Evolutionary conservation across 1,139 yeast species (phyloP).

Genomic region (Schwanniomyces etchellsii): DNA sequence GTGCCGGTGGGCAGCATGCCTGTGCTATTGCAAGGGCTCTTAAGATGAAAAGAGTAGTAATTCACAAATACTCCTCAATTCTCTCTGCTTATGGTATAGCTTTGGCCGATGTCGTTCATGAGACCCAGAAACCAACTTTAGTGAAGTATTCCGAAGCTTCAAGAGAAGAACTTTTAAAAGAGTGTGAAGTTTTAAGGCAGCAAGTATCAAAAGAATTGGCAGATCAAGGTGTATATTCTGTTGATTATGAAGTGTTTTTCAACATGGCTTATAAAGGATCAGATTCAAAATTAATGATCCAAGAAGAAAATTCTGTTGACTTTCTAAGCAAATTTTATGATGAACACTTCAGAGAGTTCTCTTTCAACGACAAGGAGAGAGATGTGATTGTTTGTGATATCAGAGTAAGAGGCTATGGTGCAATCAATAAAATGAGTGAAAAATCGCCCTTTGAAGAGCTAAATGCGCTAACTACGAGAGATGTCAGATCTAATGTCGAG

Average conservation of each 20-base stretch:
- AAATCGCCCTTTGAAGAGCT: slow-evolving; percentile 32
- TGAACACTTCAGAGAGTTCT: slow-evolving; percentile 63
- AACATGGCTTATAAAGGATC: slow-evolving; percentile 19
- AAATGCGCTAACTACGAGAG: slow-evolving; percentile 7
- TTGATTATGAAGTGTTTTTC: slow-evolving; percentile 10
- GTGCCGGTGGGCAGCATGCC: slow-evolving; percentile 21
- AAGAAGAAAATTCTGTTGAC: slow-evolving; percentile 14
- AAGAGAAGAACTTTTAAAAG: slow-evolving; percentile 9
- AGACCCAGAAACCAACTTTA: slow-evolving; percentile 15
- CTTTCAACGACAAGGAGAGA: slow-evolving; percentile 54
- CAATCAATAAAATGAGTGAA: slow-evolving; percentile 23
- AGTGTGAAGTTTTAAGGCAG: slow-evolving; percentile 7
- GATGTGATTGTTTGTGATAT: slow-evolving; percentile 18
- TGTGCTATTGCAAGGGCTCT: slow-evolving; percentile 14
- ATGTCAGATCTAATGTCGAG: slow-evolving; percentile 8
- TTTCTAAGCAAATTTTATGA: slow-evolving; percentile 36
- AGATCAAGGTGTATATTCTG: slow-evolving; percentile 15
- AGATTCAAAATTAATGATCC: slow-evolving; percentile 15
- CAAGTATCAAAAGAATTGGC: slow-evolving; percentile 4
- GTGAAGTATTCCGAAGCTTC: slow-evolving; percentile 7
- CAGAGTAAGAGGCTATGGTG: slow-evolving; percentile 49
- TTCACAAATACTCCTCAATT: slow-evolving; percentile 16
- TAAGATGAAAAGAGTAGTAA: slow-evolving; percentile 14
- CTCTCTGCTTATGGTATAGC: slow-evolving; percentile 18
- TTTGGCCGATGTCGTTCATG: slow-evolving; percentile 15